Evolutionary conservation across 1,139 yeast genomes (phyloP).

Genomic region (Candida sp.): DNA sequence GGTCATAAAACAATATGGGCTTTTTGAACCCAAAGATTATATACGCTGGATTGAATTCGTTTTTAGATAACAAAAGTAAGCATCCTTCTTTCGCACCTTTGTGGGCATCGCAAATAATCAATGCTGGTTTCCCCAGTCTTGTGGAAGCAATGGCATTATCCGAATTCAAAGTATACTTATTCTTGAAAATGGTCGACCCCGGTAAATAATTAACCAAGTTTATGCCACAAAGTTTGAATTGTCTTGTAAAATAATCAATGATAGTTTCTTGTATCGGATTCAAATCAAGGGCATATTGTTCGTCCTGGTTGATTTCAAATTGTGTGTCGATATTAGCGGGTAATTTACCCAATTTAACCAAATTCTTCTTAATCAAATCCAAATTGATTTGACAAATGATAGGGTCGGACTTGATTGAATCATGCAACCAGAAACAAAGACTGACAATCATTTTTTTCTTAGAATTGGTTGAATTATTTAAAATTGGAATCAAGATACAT

Average conservation of each 20-base stretch:
- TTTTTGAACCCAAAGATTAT: slow-evolving; percentile 88
- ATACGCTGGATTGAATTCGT: slow-evolving; percentile 43
- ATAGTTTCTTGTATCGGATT: slow-evolving; percentile 41
- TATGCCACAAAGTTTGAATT: slow-evolving; percentile 42
- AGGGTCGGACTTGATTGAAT: slow-evolving; percentile 31
- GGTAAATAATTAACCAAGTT: slow-evolving; percentile 39
- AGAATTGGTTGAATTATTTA: slow-evolving; percentile 38
- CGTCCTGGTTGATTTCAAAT: slow-evolving; percentile 13
- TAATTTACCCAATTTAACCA: slow-evolving; percentile 38
- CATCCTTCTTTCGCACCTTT: slow-evolving; percentile 89
- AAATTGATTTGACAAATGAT: slow-evolving; percentile 41
- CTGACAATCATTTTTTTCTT: slow-evolving; percentile 34
- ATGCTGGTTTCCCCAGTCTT: slow-evolving; percentile 15
- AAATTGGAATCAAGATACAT: slow-evolving; percentile 37
- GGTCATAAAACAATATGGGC: slow-evolving; percentile 66
- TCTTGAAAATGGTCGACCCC: slow-evolving; percentile 25
- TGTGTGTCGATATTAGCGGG: slow-evolving; percentile 36
- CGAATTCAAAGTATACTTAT: slow-evolving; percentile 28
- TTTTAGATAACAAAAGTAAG: slow-evolving; percentile 52
- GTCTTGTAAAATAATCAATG: slow-evolving; percentile 40
- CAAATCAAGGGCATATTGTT: slow-evolving; percentile 18
- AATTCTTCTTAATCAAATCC: slow-evolving; percentile 38
- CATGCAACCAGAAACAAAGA: slow-evolving; percentile 40
- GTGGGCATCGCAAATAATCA: slow-evolving; percentile 65
- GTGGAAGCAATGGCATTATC: slow-evolving; percentile 38